Evolutionary conservation across 495 filamentous ascomycete species (phyloP).

Genomic region (Xanthoparmelia taractica): DNA sequence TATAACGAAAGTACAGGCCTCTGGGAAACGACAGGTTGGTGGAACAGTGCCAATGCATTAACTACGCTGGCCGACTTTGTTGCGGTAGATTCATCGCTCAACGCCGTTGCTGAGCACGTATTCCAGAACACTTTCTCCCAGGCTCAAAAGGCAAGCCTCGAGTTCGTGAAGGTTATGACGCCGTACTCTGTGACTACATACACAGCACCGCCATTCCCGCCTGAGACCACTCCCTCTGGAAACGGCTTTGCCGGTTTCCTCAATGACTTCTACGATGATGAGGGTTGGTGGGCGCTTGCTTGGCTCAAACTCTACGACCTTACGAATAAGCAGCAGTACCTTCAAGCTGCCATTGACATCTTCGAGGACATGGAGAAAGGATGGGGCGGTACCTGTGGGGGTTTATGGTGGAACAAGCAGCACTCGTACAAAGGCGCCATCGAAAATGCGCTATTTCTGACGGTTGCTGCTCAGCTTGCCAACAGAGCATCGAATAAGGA

Average conservation of each 20-base stretch:
- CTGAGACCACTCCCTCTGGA: conserved; percentile 16
- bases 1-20: conserved; percentile 55
- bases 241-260: conserved; percentile 44
- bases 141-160: conserved; percentile 31
- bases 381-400: conserved; percentile 50
- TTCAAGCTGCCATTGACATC: conserved; percentile 50
- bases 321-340: conserved; percentile 46
- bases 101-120: conserved; percentile 17
- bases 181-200: conserved; percentile 22
- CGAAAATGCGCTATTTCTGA: conserved; percentile 67
- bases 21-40: conserved; percentile 64
- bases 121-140: conserved; percentile 32
- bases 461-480: conserved; percentile 62
- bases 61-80: conserved; percentile 58
- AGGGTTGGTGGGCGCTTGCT: conserved; percentile 66
- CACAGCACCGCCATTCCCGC: conserved; percentile 20
- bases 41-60: conserved; percentile 66
- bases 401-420: conserved; percentile 62
- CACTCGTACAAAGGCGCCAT: conserved; percentile 60
- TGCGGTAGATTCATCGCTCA: conserved; percentile 32
- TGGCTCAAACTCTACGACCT: conserved; percentile 60
- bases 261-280: conserved; percentile 63
- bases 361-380: conserved; percentile 52
- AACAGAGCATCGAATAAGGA: conserved; percentile 49
- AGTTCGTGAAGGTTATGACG: conserved; percentile 22